A percentile compares a stretch with the other conserved stretches of the same genome.
These are phyloP conservation scores for Lagenidium sp. DNA, from an alignment of 352 stramenopile genomes.

Conservation along the genomic window DNA sequence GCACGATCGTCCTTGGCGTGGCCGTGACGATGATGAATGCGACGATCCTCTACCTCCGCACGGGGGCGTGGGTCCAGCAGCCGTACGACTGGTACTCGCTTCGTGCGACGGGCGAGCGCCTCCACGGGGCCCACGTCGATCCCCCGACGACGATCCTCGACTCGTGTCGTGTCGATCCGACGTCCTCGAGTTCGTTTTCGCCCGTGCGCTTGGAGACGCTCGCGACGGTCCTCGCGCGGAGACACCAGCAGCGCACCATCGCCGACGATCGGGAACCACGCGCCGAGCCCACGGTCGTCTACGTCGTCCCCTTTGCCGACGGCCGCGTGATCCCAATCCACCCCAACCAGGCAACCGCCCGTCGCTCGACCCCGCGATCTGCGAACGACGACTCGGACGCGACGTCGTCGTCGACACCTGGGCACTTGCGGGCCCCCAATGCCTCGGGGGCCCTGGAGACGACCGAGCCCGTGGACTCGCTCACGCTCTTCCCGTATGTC, in stretches of 20 bases:
- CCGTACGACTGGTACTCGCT: slow-evolving; percentile 58
- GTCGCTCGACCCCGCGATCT: neutral
- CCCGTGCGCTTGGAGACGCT: too few species aligned
- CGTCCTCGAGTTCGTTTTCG: too few species aligned
- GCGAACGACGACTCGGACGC: neutral
- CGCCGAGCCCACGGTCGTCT: slow-evolving; percentile 16
- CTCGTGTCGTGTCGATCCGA: too few species aligned
- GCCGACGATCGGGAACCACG: slow-evolving; percentile 1
- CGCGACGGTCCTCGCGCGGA: too few species aligned
- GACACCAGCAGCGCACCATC: too few species aligned
- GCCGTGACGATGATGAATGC: slow-evolving; percentile 1
- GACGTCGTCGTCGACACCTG: neutral
- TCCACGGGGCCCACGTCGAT: slow-evolving; percentile 17
- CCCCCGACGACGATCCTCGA: slow-evolving; percentile 25
- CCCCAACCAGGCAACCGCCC: neutral
- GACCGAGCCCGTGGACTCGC: slow-evolving; percentile 25
- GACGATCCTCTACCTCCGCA: slow-evolving; percentile 35
- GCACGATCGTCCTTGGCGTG: neutral
- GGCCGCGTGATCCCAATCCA: slow-evolving; percentile 3
- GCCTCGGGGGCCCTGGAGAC: too few species aligned
- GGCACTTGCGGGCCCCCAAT: slow-evolving; percentile 31
- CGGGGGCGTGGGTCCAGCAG: slow-evolving; percentile 31
- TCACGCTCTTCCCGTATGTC: slow-evolving; percentile 50
- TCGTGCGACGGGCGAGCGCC: slow-evolving; percentile 23
- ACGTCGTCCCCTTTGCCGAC: slow-evolving; percentile 32